Evolutionary conservation across 2,329 filamentous ascomycete genomes (phyloP), one percentile per base, ranked within the genome.

Genomic region (Exophiala xenobiotica): DNA sequence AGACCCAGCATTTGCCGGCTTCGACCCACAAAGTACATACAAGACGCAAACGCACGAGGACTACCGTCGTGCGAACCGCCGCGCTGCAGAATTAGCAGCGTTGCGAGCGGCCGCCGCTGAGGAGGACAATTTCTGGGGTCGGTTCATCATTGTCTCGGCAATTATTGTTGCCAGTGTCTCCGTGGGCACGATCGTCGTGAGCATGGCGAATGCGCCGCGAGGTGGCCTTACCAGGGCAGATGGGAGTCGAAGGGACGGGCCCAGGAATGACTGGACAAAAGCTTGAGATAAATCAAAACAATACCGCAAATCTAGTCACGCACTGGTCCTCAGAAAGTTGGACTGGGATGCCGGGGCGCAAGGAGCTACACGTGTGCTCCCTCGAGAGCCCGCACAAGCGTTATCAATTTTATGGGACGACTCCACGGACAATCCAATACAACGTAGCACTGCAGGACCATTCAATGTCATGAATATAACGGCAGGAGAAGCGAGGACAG

Each of bases 11-110:
- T 40, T 44, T 20, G 38, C 53, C 3, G 45, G 96, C 71, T 99
- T 96, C 61, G 86, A 97, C 71, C 79, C 80, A 33, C 75, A 72
- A 35, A 77, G 79, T 7, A 91, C 96, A 69, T 82, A 83, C 62
- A 77, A 82, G 56, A 95, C 89, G 53, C 89, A 95, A 58, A 75
- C 79, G 43, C 74, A 78, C 26, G 77, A 87, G 61, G 80, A 88
- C 58, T 68, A 72, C 65, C 65, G 78, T 62, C 66, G 76, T 62
- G 65, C 75, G 62, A 67, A 72, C 16, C 68, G 78, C 64, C 66
- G 66, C 63, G 54, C 64, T 66, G 53, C 65, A 64, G 61, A 65
- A 54, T 41, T 68, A 61, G 55, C 66, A 61, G 62, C 64, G 54
- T 54, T 65, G 48, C 31, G 31, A 4, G 57, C 63, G 58, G 57